These are phyloP conservation scores for Chaetoscypha palmicola DNA, from an alignment of 2,329 filamentous ascomycete species.

Conservation along the genomic window DNA sequence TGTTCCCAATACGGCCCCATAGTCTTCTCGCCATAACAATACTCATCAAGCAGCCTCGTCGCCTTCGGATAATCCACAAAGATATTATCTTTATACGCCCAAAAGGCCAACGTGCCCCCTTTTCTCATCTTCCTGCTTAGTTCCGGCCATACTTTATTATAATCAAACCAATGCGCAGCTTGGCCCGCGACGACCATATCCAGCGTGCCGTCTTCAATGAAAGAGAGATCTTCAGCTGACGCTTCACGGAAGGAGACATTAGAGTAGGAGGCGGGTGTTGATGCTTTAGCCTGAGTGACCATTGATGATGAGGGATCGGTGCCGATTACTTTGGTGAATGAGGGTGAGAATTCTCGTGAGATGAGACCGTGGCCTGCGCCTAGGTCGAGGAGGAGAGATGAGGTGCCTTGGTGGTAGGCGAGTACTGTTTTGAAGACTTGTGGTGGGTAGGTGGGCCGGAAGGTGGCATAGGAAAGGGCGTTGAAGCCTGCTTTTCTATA, in stretches of 20 bases:
- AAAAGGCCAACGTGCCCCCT: conserved; percentile 56
- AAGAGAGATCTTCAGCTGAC: conserved; percentile 47
- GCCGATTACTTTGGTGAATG: conserved; percentile 45
- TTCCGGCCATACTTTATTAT: conserved; percentile 46
- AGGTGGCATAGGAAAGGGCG: conserved; percentile 50
- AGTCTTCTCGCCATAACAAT: conserved; percentile 46
- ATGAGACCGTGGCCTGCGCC: conserved; percentile 57
- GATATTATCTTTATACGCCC: conserved; percentile 59
- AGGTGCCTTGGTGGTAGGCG: conserved; percentile 41
- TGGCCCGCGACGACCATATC: conserved; percentile 48
- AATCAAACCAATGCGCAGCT: conserved; percentile 62
- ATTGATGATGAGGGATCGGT: conserved; percentile 53
- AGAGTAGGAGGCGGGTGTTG: conserved; percentile 29
- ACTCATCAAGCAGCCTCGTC: conserved; percentile 46
- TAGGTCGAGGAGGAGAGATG: conserved; percentile 45
- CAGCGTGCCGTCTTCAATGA: conserved; percentile 41
- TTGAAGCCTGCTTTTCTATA: conserved; percentile 48
- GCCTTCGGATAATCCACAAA: conserved; percentile 47
- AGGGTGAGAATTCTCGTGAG: conserved; percentile 44
- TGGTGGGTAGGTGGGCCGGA: conserved; percentile 52
- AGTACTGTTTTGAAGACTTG: conserved; percentile 48
- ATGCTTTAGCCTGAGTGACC: conserved; percentile 43
- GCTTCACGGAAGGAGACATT: conserved; percentile 45
- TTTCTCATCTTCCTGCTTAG: conserved; percentile 45
- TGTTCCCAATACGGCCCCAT: conserved; percentile 57